phyloP scores from a whole-genome alignment of 225 moss, liverwort and hornwort species.

The Pleurozium schreberi region DNA sequence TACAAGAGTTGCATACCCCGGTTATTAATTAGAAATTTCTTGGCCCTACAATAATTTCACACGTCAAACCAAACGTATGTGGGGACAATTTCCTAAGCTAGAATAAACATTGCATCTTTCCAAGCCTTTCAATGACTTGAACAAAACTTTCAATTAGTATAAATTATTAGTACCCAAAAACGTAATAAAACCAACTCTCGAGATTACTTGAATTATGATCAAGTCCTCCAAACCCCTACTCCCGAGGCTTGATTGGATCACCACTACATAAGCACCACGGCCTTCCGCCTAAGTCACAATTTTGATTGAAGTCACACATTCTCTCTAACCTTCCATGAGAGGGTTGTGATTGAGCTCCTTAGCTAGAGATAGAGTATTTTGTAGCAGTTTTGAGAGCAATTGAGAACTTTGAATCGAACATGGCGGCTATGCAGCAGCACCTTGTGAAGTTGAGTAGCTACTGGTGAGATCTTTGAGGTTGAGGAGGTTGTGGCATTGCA shows the following conservation, averaged over 20 bases:
- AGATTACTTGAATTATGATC: too few species aligned
- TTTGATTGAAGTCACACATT: background rate
- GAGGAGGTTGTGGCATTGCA: constrained; percentile 4
- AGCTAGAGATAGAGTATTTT: background rate
- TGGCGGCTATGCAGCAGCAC: background rate
- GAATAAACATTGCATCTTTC: too few species aligned
- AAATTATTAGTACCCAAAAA: too few species aligned
- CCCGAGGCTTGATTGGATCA: background rate
- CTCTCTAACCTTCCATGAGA: background rate
- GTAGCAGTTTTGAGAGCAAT: background rate
- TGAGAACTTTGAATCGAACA: background rate
- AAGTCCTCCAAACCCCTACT: background rate
- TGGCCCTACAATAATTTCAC: too few species aligned
- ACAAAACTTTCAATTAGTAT: too few species aligned
- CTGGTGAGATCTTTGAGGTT: constrained; percentile 12
- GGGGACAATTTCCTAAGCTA: too few species aligned
- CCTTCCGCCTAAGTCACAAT: too few species aligned
- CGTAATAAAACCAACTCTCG: background rate
- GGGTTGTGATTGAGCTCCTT: too few species aligned
- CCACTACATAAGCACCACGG: background rate
- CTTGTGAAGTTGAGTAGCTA: constrained; percentile 13
- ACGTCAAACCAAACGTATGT: too few species aligned
- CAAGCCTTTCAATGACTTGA: too few species aligned
- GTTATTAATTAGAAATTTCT: too few species aligned
- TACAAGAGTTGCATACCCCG: too few species aligned